Percentiles rank a stretch among this genome's conserved stretches.
These are phyloP conservation scores for Rhizopogon roseolus DNA, from an alignment of 768 basidiomycete species.

Conservation along the genomic window DNA sequence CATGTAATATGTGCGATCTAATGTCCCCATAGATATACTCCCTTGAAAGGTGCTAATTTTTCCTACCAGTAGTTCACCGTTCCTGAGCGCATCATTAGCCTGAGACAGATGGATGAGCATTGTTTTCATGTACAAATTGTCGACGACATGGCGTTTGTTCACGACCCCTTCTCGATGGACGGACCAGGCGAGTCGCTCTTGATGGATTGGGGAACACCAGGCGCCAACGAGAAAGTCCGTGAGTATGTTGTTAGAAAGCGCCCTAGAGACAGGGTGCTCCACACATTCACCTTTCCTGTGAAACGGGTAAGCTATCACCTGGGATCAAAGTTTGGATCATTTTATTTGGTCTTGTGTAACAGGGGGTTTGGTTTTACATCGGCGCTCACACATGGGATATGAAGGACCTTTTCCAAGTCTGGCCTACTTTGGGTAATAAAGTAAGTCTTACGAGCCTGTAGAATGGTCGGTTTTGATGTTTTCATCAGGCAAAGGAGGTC, in stretches of 20 bases:
- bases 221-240: slow-evolving; percentile 27
- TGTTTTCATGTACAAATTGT: slow-evolving; percentile 39
- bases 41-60: slow-evolving; percentile 19
- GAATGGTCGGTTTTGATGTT: slow-evolving; percentile 5
- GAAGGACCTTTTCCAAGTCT: slow-evolving; percentile 26
- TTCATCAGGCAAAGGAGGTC: slow-evolving; percentile 27
- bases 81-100: slow-evolving; percentile 19
- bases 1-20: neutral
- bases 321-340: slow-evolving; percentile 6
- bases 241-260: slow-evolving; percentile 27
- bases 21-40: slow-evolving; percentile 19
- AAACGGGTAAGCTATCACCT: slow-evolving; percentile 33
- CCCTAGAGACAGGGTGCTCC: slow-evolving; percentile 28
- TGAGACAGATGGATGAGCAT: slow-evolving; percentile 32
- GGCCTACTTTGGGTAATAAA: slow-evolving; percentile 33
- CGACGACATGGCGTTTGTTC: slow-evolving; percentile 41
- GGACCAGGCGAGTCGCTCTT: slow-evolving; percentile 36
- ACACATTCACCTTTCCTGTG: slow-evolving; percentile 46
- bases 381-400: slow-evolving; percentile 44
- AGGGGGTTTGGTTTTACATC: slow-evolving; percentile 49
- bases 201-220: slow-evolving; percentile 46
- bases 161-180: slow-evolving; percentile 55
- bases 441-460: slow-evolving; percentile 18
- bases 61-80: neutral
- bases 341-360: neutral